phyloP scores from a whole-genome alignment of 257 asterid species.

The Rhazya stricta region DNA sequence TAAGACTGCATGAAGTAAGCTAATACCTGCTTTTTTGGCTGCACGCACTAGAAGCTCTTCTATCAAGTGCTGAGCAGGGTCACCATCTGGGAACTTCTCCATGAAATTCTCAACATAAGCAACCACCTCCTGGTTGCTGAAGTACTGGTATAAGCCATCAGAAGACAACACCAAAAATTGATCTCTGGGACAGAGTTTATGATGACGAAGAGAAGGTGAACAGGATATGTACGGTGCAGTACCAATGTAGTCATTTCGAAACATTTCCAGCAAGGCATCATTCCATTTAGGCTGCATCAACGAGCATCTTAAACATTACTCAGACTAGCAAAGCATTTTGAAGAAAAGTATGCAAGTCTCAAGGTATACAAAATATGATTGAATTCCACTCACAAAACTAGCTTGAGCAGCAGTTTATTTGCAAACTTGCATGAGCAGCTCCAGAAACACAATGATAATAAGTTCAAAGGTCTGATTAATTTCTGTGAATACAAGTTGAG shows the following conservation, averaged over 20 bases:
- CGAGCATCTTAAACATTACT: constrained; percentile 29
- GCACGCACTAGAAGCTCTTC: constrained; percentile 94
- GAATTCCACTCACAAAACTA: background rate
- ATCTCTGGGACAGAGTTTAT: constrained; percentile 78
- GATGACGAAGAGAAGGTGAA: constrained; percentile 87
- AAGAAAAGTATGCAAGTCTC: constrained; percentile 12
- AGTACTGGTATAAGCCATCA: constrained; percentile 94
- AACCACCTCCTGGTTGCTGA: constrained; percentile 93
- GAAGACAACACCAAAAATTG: constrained; percentile 93
- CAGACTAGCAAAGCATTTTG: constrained; percentile 21
- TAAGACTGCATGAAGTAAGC: background rate
- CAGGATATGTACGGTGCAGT: constrained; percentile 84
- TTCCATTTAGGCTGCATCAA: constrained; percentile 81
- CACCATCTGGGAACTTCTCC: constrained; percentile 97
- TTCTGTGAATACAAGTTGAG: background rate
- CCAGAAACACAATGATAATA: background rate
- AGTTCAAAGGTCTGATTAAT: background rate
- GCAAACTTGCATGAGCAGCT: background rate
- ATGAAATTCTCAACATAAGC: constrained; percentile 74
- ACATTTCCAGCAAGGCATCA: constrained; percentile 78
- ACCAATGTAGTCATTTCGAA: constrained; percentile 92
- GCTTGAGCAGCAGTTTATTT: background rate
- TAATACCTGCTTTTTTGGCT: constrained; percentile 92
- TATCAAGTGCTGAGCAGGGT: constrained; percentile 93
- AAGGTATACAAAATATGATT: background rate